Base-by-base conservation (phyloP, 106 monocot species). In the Vanilla planifolia region DNA sequence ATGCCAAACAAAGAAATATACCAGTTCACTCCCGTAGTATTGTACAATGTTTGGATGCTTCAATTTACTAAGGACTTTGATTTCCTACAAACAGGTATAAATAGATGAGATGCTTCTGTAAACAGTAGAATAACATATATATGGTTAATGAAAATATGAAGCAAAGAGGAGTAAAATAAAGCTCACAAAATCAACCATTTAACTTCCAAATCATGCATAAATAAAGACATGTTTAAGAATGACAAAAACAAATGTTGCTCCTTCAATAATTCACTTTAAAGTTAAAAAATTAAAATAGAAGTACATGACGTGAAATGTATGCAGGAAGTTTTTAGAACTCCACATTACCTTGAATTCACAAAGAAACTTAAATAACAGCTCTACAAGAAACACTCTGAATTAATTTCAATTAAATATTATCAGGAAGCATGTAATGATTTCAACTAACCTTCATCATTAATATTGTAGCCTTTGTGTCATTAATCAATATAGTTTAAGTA, bases 31-130 rank as follows among this genome's bases (percentile, higher is more conserved):
- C 55, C 96, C 96, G 77, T 85, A 85, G 62, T 98, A 98, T 55
- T 98, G 81, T 48, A 98, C 96, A 21, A 98, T 98, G 48, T 98
- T 98, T 53, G 74, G 80, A 53, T 98, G 96, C 77, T 98, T 84
- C 51, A 91, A 75, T 70, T 88, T 81, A 62, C 96, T 91, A 29
- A 98, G 83, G 59, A 98, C 66, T 60, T 79, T 85, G 72, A 98
- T 88, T 85, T 98, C 96, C 91, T 91, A 82, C 39, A 82, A 36
- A 40, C n/a, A 53, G 19, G 53, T 16, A 33, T 13, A 67, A 8
- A 13, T 3, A 19, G 36, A 48, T 36, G 20, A 60, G 23, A 48
- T 17, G 6, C 16, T 11, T 8, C 27, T 52, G 43, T 15, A 52
- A 14, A 9, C 22, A 40, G 30, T 8, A 48, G 19, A 73, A 48